Conservation (phyloP, 176 grass and related monocot genomes). For the Eleusine indica region DNA sequence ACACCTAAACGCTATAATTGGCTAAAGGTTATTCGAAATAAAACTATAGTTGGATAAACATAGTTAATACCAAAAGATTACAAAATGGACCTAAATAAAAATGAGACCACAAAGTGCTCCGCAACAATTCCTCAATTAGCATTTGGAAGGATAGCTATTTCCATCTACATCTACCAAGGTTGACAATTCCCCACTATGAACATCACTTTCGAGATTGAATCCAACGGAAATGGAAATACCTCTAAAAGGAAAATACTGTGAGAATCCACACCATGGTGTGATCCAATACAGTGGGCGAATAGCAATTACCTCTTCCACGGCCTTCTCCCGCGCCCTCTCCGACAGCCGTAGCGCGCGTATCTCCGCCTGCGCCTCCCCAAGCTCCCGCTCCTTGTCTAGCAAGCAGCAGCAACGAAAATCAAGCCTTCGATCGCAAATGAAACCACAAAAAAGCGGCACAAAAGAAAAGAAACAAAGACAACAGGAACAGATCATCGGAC, state of each 20-base stretch:
- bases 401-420: constrained; percentile 19
- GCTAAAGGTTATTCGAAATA: neutral
- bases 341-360: constrained; percentile 90
- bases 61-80: neutral
- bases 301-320: constrained; percentile 88
- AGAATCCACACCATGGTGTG: neutral
- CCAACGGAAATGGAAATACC: neutral
- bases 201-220: constrained; percentile 9
- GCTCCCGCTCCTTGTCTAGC: constrained; percentile 90
- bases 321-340: constrained; percentile 96
- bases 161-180: neutral
- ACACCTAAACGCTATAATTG: neutral
- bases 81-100: constrained; percentile 13
- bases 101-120: neutral
- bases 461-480: neutral
- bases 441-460: neutral
- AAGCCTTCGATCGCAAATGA: neutral
- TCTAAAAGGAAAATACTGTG: neutral
- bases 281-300: neutral
- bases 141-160: neutral
- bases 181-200: neutral
- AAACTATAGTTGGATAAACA: neutral
- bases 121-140: neutral
- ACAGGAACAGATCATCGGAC: constrained; percentile 17
- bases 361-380: constrained; percentile 89